A percentile compares a stretch with the other conserved stretches of the same genome.
Evolutionary conservation across 345 rosid genomes (phyloP).

Genomic region (Linum trigynum): DNA sequence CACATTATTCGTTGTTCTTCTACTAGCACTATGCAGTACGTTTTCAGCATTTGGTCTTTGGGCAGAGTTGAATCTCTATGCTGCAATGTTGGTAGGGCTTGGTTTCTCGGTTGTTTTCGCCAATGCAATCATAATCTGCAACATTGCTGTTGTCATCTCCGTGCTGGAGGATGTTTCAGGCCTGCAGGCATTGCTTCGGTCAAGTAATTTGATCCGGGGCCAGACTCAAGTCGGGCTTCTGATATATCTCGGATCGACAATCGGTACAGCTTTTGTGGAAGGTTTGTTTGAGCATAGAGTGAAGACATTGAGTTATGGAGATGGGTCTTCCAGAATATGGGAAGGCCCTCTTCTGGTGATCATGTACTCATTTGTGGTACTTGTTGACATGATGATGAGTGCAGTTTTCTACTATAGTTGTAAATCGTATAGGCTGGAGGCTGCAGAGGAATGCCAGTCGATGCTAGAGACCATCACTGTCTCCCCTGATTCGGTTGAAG

Average conservation of each 20-base stretch:
- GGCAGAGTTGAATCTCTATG: slow-evolving; percentile 47
- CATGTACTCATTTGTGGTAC: slow-evolving; percentile 82
- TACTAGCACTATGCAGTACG: slow-evolving; percentile 42
- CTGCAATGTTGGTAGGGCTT: slow-evolving; percentile 42
- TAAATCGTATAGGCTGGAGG: slow-evolving; percentile 49
- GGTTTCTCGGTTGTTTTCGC: slow-evolving; percentile 82
- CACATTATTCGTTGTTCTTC: slow-evolving; percentile 53
- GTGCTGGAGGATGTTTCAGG: slow-evolving; percentile 89
- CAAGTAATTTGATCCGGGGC: slow-evolving; percentile 60
- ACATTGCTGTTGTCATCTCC: slow-evolving; percentile 55
- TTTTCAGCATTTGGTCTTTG: slow-evolving; percentile 45
- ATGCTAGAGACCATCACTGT: slow-evolving; percentile 35
- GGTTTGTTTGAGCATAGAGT: slow-evolving; percentile 93
- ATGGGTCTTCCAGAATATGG: slow-evolving; percentile 86
- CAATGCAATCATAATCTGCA: slow-evolving; percentile 58
- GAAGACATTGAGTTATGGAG: slow-evolving; percentile 80
- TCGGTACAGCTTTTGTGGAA: slow-evolving; percentile 63
- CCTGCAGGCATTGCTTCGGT: slow-evolving; percentile 51
- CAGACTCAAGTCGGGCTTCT: slow-evolving; percentile 87
- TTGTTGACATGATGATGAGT: slow-evolving; percentile 80
- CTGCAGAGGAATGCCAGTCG: slow-evolving; percentile 35
- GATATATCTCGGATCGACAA: slow-evolving; percentile 74
- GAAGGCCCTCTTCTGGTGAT: slow-evolving; percentile 81
- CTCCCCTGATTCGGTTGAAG: slow-evolving; percentile 20
- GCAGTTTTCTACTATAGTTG: slow-evolving; percentile 87